Percentiles rank a stretch among this genome's conserved stretches.
phyloP scores from a whole-genome alignment of 1,139 yeast genomes.

The Magnusiomyces suaveolens region DNA sequence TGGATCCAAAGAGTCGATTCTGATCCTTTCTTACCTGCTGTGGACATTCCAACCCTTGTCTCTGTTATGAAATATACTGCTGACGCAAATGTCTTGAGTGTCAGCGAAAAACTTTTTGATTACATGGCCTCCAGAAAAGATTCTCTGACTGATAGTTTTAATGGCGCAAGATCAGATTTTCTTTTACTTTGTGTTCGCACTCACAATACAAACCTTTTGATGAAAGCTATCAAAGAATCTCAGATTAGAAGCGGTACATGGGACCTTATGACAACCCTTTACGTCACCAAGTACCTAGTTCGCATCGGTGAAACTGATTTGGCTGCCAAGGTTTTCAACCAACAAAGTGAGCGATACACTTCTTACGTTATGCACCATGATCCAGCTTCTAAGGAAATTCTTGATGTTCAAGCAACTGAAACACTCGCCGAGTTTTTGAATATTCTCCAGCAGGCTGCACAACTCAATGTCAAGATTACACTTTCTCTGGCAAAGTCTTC shows the following conservation, averaged over 20 bases:
- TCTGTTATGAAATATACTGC: constrained; percentile 20
- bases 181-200: constrained; percentile 19
- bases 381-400: constrained; percentile 1
- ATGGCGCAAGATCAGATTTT: constrained; percentile 21
- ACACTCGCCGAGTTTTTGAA: constrained; percentile 14
- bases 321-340: constrained; percentile 21
- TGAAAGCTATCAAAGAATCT: constrained; percentile 29
- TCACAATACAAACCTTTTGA: constrained; percentile 18
- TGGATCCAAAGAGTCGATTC: constrained; percentile 28
- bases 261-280: constrained; percentile 28
- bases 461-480: constrained; percentile 15
- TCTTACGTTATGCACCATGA: neutral
- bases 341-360: constrained; percentile 17
- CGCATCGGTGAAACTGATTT: constrained; percentile 17
- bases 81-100: constrained; percentile 17
- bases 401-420: constrained; percentile 15
- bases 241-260: constrained; percentile 26
- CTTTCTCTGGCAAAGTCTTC: constrained; percentile 19
- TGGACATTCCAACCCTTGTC: constrained; percentile 18
- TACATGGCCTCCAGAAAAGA: constrained; percentile 21
- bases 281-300: constrained; percentile 20
- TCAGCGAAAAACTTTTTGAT: constrained; percentile 25
- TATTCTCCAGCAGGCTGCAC: constrained; percentile 11
- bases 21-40: constrained; percentile 19
- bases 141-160: constrained; percentile 14